A percentile compares a stretch with the other conserved stretches of the same genome.
Conservation (phyloP, 257 asterid genomes). For the Salvia splendens region DNA sequence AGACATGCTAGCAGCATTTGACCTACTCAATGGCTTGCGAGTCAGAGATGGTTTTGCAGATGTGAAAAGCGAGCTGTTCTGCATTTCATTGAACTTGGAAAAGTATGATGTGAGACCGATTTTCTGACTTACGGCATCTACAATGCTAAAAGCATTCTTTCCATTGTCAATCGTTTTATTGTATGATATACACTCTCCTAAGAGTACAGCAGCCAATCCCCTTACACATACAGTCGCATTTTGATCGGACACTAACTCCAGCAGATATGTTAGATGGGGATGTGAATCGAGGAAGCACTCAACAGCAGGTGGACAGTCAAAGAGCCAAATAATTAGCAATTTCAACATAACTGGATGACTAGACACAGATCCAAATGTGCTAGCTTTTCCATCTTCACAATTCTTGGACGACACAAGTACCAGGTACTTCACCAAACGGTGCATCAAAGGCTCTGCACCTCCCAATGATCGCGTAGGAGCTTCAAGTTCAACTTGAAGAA, state of each 20-base stretch:
- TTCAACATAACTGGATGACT: constrained; percentile 76
- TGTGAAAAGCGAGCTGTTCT: constrained; percentile 62
- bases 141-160: constrained; percentile 61
- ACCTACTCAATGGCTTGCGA: constrained; percentile 75
- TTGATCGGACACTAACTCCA: constrained; percentile 71
- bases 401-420: constrained; percentile 75
- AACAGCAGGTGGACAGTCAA: constrained; percentile 81
- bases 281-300: constrained; percentile 80
- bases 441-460: constrained; percentile 84
- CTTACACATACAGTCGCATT: constrained; percentile 57
- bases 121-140: constrained; percentile 79
- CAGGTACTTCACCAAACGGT: constrained; percentile 87
- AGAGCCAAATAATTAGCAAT: constrained; percentile 76
- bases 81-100: constrained; percentile 77
- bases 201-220: constrained; percentile 78
- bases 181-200: constrained; percentile 70
- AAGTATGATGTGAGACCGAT: constrained; percentile 76
- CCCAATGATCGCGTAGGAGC: constrained; percentile 66
- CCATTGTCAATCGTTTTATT: constrained; percentile 61
- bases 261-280: constrained; percentile 77
- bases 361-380: constrained; percentile 43
- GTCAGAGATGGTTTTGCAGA: constrained; percentile 63
- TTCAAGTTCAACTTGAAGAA: constrained; percentile 73
- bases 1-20: constrained; percentile 84
- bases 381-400: constrained; percentile 66